phyloP scores from a whole-genome alignment of 1,284 basidiomycete species.

The Cutaneotrichosporon dermatis region DNA sequence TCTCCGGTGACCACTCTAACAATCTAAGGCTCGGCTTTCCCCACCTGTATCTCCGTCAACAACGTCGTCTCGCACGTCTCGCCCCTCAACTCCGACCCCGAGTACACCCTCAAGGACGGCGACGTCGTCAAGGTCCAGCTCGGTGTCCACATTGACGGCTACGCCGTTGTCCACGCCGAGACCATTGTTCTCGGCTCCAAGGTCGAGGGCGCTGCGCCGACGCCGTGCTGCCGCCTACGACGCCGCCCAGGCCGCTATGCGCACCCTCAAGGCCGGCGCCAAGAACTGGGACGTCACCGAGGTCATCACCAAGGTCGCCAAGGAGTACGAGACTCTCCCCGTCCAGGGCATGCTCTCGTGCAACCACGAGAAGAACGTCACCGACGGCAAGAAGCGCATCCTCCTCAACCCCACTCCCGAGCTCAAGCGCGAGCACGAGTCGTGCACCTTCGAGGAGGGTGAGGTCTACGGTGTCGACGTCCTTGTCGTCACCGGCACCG shows the following conservation, averaged over 20 bases:
- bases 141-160: constrained; percentile 93
- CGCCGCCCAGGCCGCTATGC: constrained; percentile 85
- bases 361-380: constrained; percentile 79
- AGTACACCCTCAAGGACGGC: constrained; percentile 75
- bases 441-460: constrained; percentile 79
- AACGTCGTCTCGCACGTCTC: constrained; percentile 57
- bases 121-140: constrained; percentile 96
- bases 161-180: constrained; percentile 64
- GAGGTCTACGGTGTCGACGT: constrained; percentile 97
- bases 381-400: constrained; percentile 95
- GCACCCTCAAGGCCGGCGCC: constrained; percentile 78
- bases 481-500: constrained; percentile 78
- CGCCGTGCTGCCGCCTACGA: constrained; percentile 88
- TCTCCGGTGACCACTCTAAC: not conserved
- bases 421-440: constrained; percentile 79
- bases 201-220: constrained; percentile 81
- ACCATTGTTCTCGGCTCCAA: constrained; percentile 81
- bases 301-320: constrained; percentile 67
- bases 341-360: constrained; percentile 69
- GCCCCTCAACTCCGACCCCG: constrained; percentile 55
- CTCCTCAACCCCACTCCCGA: constrained; percentile 80
- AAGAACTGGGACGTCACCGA: constrained; percentile 96
- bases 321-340: constrained; percentile 75
- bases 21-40: constrained; percentile 80
- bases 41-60: constrained; percentile 90